These are phyloP conservation scores for Corymbia maculata DNA, from an alignment of 345 rosid species.

Conservation along the genomic window DNA sequence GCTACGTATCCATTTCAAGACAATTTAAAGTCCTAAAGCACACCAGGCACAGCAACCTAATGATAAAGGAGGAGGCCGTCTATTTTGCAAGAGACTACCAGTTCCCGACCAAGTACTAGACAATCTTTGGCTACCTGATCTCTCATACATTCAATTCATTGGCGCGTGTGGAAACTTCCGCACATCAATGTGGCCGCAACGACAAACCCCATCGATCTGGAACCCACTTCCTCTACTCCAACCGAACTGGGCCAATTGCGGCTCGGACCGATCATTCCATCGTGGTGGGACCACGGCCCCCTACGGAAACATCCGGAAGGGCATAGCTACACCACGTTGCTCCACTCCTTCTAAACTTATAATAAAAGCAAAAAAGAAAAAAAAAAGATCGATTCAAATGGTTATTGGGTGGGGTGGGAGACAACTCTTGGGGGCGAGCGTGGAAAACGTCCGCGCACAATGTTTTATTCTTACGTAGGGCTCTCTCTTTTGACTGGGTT, in stretches of 20 bases:
- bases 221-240: neutral
- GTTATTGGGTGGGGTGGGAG: neutral
- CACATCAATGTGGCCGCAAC: accelerated
- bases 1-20: too few species aligned
- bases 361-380: neutral
- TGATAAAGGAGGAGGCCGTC: neutral
- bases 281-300: neutral
- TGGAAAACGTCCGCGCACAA: neutral
- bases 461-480: neutral
- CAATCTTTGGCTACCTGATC: neutral
- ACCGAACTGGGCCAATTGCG: accelerated
- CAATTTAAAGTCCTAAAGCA: neutral
- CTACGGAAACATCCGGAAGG: neutral
- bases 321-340: neutral
- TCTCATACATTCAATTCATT: neutral
- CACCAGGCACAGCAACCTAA: accelerated
- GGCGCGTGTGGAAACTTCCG: neutral
- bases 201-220: accelerated
- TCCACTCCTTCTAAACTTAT: neutral
- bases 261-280: neutral
- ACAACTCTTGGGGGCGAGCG: neutral
- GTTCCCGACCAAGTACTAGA: neutral
- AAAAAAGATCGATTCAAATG: neutral
- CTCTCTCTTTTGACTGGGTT: neutral
- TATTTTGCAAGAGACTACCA: accelerated